Evolutionary conservation across 192 early-diverging fungal genomes (phyloP).

Genomic region (Coemansia sp.): DNA sequence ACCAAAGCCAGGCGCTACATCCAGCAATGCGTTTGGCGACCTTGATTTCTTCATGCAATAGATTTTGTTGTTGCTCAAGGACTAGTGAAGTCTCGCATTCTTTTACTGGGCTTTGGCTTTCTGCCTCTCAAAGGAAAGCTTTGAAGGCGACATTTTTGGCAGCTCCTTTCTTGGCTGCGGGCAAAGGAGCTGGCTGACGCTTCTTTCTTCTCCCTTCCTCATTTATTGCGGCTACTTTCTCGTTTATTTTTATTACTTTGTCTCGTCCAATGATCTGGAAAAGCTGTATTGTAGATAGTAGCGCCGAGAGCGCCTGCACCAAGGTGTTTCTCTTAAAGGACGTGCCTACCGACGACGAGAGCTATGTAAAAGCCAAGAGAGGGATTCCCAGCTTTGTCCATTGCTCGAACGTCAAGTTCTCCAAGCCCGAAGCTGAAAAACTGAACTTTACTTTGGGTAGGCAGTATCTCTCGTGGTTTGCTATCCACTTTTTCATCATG

Average conservation of each 20-base stretch:
- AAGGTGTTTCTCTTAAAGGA: not conserved
- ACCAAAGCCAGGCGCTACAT: conserved; percentile 6
- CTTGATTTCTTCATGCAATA: conserved; percentile 34
- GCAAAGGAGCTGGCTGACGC: not conserved
- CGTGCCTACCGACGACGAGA: not conserved
- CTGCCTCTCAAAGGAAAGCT: not conserved
- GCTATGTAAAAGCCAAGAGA: not conserved
- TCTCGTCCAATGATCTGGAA: not conserved
- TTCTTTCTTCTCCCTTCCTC: not conserved
- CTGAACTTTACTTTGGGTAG: not conserved
- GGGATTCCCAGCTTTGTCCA: not conserved
- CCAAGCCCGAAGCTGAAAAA: not conserved
- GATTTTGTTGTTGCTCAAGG: too few species aligned
- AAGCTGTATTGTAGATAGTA: not conserved
- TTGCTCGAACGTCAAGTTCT: not conserved
- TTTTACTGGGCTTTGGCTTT: not conserved
- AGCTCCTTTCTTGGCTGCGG: not conserved
- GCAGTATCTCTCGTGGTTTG: not conserved
- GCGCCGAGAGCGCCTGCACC: not conserved
- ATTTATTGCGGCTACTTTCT: not conserved
- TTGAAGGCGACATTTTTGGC: not conserved
- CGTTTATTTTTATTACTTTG: not conserved
- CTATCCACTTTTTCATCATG: not conserved
- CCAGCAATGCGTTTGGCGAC: conserved; percentile 20
- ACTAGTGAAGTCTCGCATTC: not conserved